Base-by-base conservation (phyloP, 495 filamentous ascomycete genomes). In the Glonium stellatum region DNA sequence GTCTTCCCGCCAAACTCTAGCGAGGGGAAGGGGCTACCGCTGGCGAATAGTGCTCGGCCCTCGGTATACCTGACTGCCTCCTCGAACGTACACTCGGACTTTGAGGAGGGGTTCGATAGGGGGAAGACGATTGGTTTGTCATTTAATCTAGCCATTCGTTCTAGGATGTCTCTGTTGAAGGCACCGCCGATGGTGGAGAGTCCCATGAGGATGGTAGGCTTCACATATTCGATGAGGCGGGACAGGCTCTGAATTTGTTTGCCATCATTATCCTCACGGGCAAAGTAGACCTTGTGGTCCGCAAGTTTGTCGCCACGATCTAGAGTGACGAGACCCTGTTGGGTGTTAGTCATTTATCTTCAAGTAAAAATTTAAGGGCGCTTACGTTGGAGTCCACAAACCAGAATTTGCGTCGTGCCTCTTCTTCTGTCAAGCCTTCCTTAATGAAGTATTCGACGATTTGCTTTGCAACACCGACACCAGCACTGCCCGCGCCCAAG, bases 281-380 rank as follows among this genome's bases (percentile, higher is more conserved):
- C 88, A 69, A 98, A 98, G 83, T 95, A 96, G 73, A 95, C 82
- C 77, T 98, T 98, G 84, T 98, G 93, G 64, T 96, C 89, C 51
- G 92, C 90, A 34, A 98, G 82, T 70, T 86, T 88, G 76, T 97
- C 93, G 36, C 92, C 92, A 31, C 93, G 90, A 76, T 98, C 92
- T 50, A 83, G 81, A 53, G 93, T 95, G 53, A 98, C 92, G 4
- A 98, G 84, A 67, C 93, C 93, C 79, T 92, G 36, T 39, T 15
- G 4, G 21, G 31, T 19, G 53, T 37, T 6, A 54, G 54, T 55
- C 27, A 19, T 11, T 36, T 10, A 22, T 18, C 21, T 31, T 19
- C 10, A 48, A 35, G 6, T 15, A 25, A 13, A 12, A 13, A n/a
- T 5, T 0, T 31, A 6, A 12, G 36, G 22, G 19, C 11, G 22